A percentile compares a stretch with the other conserved stretches of the same genome.
Evolutionary conservation across 2,329 filamentous ascomycete species (phyloP).

Genomic region (Volutella citrinella): DNA sequence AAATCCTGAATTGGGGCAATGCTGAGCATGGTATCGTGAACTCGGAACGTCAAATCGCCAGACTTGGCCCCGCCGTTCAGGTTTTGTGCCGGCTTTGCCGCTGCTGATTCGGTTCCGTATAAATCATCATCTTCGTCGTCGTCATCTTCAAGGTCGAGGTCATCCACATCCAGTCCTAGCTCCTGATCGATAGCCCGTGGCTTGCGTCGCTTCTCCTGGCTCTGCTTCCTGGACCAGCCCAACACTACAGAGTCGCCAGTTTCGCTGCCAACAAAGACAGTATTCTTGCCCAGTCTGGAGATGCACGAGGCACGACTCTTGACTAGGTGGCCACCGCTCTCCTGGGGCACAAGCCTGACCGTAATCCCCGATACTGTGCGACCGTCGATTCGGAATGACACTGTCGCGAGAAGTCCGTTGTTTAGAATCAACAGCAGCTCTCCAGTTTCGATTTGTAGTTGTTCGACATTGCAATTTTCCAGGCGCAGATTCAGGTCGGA

Average conservation of each 20-base stretch:
- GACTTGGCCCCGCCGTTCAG: constrained; percentile 43
- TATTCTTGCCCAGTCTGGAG: constrained; percentile 62
- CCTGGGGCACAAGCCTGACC: constrained; percentile 61
- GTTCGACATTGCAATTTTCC: constrained; percentile 76
- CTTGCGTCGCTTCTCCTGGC: constrained; percentile 63
- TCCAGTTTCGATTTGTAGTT: constrained; percentile 71
- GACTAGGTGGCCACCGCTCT: constrained; percentile 62
- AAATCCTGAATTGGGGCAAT: constrained; percentile 77
- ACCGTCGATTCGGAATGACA: constrained; percentile 85
- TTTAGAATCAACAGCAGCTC: constrained; percentile 82
- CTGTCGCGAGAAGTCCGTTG: constrained; percentile 69
- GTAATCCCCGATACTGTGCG: constrained; percentile 84
- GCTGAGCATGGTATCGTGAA: constrained; percentile 75
- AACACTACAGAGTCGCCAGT: constrained; percentile 77
- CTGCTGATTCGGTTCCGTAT: constrained; percentile 62
- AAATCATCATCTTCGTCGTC: constrained; percentile 62
- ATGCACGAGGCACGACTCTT: constrained; percentile 66
- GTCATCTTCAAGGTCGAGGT: constrained; percentile 56
- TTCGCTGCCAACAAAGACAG: constrained; percentile 83
- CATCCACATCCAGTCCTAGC: constrained; percentile 47
- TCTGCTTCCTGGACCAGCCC: constrained; percentile 70
- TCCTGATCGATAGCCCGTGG: constrained; percentile 56
- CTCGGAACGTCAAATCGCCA: constrained; percentile 68
- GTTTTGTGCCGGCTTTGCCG: constrained; percentile 46
- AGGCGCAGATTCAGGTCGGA: constrained; percentile 75